Evolutionary conservation across 1,139 yeast genomes (phyloP).

Genomic region (Kodamaea fungicola): DNA sequence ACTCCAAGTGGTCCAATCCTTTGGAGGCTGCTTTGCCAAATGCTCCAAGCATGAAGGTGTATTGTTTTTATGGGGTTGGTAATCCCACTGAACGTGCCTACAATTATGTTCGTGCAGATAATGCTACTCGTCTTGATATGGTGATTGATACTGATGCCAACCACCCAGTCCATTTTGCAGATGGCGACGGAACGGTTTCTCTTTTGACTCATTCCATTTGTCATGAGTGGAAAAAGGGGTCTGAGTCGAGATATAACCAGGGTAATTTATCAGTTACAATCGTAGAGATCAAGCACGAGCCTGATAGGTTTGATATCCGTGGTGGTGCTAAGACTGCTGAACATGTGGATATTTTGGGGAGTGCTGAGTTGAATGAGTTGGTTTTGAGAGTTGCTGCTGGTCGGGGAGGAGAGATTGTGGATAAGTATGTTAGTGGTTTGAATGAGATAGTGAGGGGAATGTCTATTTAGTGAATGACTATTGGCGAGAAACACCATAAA

Average conservation of each 20-base stretch:
- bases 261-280: constrained; percentile 67
- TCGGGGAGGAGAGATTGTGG: constrained; percentile 60
- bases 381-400: constrained; percentile 83
- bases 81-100: constrained; percentile 94
- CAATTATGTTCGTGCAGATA: constrained; percentile 65
- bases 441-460: constrained; percentile 52
- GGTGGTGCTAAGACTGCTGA: constrained; percentile 99
- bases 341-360: constrained; percentile 93
- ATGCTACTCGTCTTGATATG: constrained; percentile 53
- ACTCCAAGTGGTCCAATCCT: constrained; percentile 87
- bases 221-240: constrained; percentile 80
- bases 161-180: constrained; percentile 72
- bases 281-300: constrained; percentile 91
- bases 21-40: constrained; percentile 85
- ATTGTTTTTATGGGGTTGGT: constrained; percentile 91
- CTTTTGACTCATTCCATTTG: constrained; percentile 72
- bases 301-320: constrained; percentile 87
- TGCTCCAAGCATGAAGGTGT: constrained; percentile 90
- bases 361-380: constrained; percentile 87
- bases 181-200: constrained; percentile 96
- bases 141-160: constrained; percentile 59
- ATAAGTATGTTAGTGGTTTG: constrained; percentile 58
- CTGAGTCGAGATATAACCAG: constrained; percentile 72
- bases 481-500: too few species aligned
- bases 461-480: constrained; percentile 25